Percentiles rank a stretch among this genome's conserved stretches.
phyloP scores from a whole-genome alignment of 2,329 filamentous ascomycete species.

The Pseudogymnoascus verrucosus region DNA sequence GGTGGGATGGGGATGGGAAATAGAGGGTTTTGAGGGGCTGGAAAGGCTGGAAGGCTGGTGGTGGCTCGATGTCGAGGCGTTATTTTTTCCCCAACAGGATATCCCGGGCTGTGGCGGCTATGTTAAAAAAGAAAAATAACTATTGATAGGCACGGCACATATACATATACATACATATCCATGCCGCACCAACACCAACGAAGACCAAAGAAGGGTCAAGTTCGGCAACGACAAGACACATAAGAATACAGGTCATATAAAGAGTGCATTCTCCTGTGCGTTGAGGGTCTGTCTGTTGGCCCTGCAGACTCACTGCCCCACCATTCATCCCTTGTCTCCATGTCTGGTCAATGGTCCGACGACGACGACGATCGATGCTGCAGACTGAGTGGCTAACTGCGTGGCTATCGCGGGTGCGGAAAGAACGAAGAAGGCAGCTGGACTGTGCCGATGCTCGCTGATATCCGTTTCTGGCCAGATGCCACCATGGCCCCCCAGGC shows the following conservation, averaged over 20 bases:
- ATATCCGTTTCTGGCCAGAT: background rate
- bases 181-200: background rate
- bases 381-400: background rate
- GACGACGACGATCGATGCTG: background rate
- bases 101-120: background rate
- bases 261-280: background rate
- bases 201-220: background rate
- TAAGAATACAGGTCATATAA: background rate
- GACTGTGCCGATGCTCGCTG: background rate
- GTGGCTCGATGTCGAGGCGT: background rate
- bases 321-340: background rate
- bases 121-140: background rate
- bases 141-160: background rate
- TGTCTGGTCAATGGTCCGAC: background rate
- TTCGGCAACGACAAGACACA: background rate
- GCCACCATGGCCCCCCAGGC: background rate
- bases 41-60: background rate
- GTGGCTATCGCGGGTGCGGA: background rate
- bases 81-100: background rate
- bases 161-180: background rate
- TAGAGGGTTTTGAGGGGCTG: background rate
- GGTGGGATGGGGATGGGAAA: background rate
- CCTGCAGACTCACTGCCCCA: background rate
- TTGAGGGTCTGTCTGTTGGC: background rate
- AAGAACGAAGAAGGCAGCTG: background rate